These are phyloP conservation scores for Berberis vulgaris DNA, from an alignment of 164 flowering plant genomes.

Conservation along the genomic window DNA sequence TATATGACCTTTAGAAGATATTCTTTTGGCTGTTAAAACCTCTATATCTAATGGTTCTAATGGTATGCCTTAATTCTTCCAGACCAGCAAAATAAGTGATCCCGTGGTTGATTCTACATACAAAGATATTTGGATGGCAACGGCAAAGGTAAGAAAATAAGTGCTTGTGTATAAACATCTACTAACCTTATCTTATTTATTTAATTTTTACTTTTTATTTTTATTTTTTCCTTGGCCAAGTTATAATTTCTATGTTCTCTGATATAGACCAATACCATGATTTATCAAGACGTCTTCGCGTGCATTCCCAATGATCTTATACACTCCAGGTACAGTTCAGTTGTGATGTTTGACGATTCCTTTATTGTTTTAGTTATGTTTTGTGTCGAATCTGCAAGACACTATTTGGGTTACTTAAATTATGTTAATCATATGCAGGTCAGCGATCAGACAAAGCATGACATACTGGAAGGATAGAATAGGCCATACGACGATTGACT, in stretches of 20 bases:
- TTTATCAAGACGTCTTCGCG: conserved; percentile 89
- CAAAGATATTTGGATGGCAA: conserved; percentile 85
- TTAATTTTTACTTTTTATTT: not conserved
- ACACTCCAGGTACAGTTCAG: conserved; percentile 57
- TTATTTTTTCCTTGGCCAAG: not conserved
- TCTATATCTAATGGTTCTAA: not conserved
- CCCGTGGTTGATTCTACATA: conserved; percentile 79
- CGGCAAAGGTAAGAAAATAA: conserved; percentile 75
- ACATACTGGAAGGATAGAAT: conserved; percentile 62
- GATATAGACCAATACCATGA: conserved; percentile 61
- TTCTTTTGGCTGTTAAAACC: no score
- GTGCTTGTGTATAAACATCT: not conserved
- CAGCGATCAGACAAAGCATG: conserved; percentile 64
- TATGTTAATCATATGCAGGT: conserved; percentile 31
- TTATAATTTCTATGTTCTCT: not conserved
- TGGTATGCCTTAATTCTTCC: conserved; percentile 9
- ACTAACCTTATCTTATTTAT: not conserved
- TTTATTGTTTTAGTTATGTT: not conserved
- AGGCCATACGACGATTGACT: conserved; percentile 86
- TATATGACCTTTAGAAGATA: no score
- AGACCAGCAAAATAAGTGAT: conserved; percentile 57
- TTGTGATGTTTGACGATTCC: not conserved
- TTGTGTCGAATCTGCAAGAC: not conserved
- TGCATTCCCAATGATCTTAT: conserved; percentile 89
- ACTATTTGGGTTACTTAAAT: not conserved